Evolutionary conservation across 805 yeast species (phyloP), one percentile per base, ranked within the genome.

Genomic region (Cyberlindnera americana): DNA sequence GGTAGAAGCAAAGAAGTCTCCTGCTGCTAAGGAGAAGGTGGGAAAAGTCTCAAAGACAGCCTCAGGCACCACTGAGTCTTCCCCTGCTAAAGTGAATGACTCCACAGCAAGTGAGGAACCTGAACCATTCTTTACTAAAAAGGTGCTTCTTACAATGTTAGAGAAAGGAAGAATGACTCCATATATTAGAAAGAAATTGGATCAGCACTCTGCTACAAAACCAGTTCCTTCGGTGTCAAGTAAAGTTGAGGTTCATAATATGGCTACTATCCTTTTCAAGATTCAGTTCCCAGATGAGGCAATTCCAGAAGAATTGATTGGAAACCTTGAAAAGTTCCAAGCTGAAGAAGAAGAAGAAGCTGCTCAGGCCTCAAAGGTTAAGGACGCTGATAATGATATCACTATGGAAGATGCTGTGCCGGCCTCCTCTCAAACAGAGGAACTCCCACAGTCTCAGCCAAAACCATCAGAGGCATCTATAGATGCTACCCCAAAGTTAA

Each of bases 251-350:
- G 45, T 42, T 5, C 19, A 28, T 21, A 28, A 22, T 10, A 38
- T 43, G 19, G 34, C 40, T 21, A 26, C 24, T n/a, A 33, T 25
- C 25, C 25, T 40, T 16, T 37, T 31, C 18, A 19, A 33, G 19
- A 19, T 23, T 18, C 34, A 46, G 23, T 45, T 35, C 36, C 49
- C 49, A 15, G 43, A 38, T 7, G 31, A 41, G 35, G 21, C 15
- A 22, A n/a, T 35, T 22, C 35, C 35, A 16, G 35, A 33, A 13
- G 19, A 21, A 4, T 7, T 31, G 6, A 14, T 11, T 3, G 13
- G 12, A 8, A 31, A 31, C 13, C 18, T n/a, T 3, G 26, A 6
- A 8, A 9, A 14, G 25, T 31, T 31, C n/a, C 15, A 19, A 12
- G 19, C 26, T 17, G 28, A 32, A 4, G 23, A 22, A 16, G 12